Conservation (phyloP, 202 grass and related monocot genomes). For the Carex arenaria region DNA sequence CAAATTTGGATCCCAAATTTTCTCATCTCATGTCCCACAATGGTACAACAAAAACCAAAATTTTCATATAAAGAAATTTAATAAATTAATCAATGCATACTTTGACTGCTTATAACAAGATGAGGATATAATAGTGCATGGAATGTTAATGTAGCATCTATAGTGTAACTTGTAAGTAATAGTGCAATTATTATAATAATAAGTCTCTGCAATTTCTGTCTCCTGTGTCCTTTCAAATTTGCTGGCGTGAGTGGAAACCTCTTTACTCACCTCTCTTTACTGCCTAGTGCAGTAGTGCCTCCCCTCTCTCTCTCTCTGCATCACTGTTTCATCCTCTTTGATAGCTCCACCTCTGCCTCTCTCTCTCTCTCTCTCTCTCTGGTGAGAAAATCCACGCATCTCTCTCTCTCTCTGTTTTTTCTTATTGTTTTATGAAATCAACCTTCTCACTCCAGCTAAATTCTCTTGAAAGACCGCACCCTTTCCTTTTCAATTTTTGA, state of each 20-base stretch:
- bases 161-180: background rate
- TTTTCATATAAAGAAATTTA: background rate
- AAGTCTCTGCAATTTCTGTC: conserved; percentile 1
- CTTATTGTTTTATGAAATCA: conserved; percentile 35
- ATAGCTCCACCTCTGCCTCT: conserved; percentile 13
- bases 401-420: conserved; percentile 17
- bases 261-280: conserved; percentile 22
- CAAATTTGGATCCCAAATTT: too few relatives aligned
- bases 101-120: background rate
- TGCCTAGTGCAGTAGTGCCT: background rate
- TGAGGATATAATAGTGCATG: background rate
- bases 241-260: background rate
- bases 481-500: conserved; percentile 9
- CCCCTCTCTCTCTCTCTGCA: background rate
- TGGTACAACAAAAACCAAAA: background rate
- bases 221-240: background rate
- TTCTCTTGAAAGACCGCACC: conserved; percentile 8
- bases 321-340: conserved; percentile 15
- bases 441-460: conserved; percentile 29
- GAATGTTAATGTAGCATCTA: background rate
- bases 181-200: background rate
- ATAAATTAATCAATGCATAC: background rate
- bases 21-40: background rate
- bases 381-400: background rate
- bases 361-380: background rate